Conservation (phyloP, 2,329 filamentous ascomycete genomes). For the Fusarium tricinctum region DNA sequence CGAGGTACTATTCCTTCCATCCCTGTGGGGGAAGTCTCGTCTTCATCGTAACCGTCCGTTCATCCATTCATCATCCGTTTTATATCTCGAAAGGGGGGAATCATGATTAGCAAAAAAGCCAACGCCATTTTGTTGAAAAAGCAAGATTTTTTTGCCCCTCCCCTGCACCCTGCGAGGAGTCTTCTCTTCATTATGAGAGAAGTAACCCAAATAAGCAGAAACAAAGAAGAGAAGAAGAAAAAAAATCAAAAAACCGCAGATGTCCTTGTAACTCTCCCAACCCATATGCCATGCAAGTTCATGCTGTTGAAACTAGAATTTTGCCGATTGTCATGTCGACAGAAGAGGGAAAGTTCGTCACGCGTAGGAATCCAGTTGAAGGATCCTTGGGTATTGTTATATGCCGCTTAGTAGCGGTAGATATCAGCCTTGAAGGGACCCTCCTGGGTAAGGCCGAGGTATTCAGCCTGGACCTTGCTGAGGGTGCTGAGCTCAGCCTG, state of each 20-base stretch:
- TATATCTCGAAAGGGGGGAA: constrained; percentile 53
- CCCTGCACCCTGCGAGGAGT: constrained; percentile 50
- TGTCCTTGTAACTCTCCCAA: constrained; percentile 50
- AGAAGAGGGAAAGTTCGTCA: constrained; percentile 54
- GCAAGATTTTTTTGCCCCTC: constrained; percentile 55
- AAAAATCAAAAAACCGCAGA: constrained; percentile 46
- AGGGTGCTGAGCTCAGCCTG: constrained; percentile 94
- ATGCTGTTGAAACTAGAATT: constrained; percentile 62
- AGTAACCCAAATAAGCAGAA: constrained; percentile 45
- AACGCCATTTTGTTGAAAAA: constrained; percentile 60
- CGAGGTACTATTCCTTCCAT: constrained; percentile 44
- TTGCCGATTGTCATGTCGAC: constrained; percentile 53
- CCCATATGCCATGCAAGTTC: constrained; percentile 58
- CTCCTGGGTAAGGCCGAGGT: constrained; percentile 86
- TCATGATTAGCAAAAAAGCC: constrained; percentile 57
- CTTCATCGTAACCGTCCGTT: constrained; percentile 36
- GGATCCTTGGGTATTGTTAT: constrained; percentile 56
- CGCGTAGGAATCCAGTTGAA: constrained; percentile 58
- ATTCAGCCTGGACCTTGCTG: constrained; percentile 89
- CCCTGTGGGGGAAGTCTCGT: constrained; percentile 38
- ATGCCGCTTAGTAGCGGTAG: constrained; percentile 62
- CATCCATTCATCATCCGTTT: constrained; percentile 49
- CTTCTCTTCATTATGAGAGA: constrained; percentile 37
- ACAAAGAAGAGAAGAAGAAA: constrained; percentile 45
- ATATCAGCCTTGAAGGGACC: constrained; percentile 95